These are phyloP conservation scores for Sclerotinia subarctica DNA, from an alignment of 2,329 filamentous ascomycete genomes.

Conservation along the genomic window DNA sequence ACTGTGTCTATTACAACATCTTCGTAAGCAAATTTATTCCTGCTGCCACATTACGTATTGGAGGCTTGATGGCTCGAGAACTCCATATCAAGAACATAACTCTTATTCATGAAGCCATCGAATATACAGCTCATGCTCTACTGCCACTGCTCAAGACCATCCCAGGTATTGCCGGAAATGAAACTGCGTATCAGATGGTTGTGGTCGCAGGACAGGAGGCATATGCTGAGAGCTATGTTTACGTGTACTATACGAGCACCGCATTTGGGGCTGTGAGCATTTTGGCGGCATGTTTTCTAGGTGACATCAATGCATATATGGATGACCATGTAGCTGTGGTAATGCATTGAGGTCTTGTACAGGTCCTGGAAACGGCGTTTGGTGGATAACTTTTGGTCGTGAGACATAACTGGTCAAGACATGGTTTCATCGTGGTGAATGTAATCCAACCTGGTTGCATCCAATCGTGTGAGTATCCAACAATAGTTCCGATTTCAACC, in stretches of 20 bases:
- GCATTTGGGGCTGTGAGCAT: conserved; percentile 56
- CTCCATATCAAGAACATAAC: conserved; percentile 45
- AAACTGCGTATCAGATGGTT: conserved; percentile 48
- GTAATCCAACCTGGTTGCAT: not conserved
- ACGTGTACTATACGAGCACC: conserved; percentile 47
- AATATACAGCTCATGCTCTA: conserved; percentile 25
- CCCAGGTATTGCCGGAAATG: conserved; percentile 45
- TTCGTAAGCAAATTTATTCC: conserved; percentile 45
- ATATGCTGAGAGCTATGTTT: conserved; percentile 20
- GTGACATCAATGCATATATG: conserved; percentile 53
- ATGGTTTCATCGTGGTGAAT: not conserved
- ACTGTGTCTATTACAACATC: conserved; percentile 55
- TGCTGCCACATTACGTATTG: conserved; percentile 25
- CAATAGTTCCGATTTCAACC: not conserved
- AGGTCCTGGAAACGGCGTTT: not conserved
- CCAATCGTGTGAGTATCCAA: no score
- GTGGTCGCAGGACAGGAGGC: conserved; percentile 48
- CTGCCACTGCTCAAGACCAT: conserved; percentile 42
- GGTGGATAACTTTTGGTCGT: not conserved
- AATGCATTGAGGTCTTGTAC: conserved; percentile 2
- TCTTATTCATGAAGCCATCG: conserved; percentile 47
- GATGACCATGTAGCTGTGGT: conserved; percentile 24
- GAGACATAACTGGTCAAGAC: not conserved
- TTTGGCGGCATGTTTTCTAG: conserved; percentile 54
- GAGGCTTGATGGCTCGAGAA: conserved; percentile 36